Percentiles rank a stretch among this genome's conserved stretches.
These are phyloP conservation scores for Acanthamoeba healyi DNA, from an alignment of 208 protist species.

Conservation along the genomic window DNA sequence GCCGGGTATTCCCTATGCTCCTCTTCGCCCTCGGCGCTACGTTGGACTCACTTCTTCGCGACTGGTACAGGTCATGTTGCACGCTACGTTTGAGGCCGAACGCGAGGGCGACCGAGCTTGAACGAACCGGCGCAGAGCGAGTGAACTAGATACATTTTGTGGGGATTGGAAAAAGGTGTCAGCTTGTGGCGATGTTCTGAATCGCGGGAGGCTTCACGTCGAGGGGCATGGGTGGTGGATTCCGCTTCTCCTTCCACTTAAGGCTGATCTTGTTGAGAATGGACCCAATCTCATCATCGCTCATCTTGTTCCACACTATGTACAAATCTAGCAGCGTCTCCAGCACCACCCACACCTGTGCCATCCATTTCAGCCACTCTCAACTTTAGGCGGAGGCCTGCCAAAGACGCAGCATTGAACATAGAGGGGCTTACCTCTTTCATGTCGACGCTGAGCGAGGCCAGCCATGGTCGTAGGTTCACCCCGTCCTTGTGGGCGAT, in stretches of 20 bases:
- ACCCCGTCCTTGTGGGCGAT: constrained; percentile 11
- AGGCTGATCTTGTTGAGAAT: constrained; percentile 51
- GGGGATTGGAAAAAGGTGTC: background rate
- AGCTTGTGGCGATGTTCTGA: constrained; percentile 23
- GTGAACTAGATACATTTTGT: too few species aligned
- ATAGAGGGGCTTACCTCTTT: background rate
- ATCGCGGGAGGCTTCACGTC: background rate
- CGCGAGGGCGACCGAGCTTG: background rate
- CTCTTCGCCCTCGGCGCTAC: too few species aligned
- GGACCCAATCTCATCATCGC: constrained; percentile 40
- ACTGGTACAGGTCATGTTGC: background rate
- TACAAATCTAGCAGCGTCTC: constrained; percentile 46
- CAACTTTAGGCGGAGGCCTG: too few species aligned
- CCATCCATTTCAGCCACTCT: too few species aligned
- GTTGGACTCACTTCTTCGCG: background rate
- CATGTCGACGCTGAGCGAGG: constrained; percentile 41
- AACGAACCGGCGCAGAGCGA: too few species aligned
- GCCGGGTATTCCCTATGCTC: background rate
- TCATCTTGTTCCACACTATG: constrained; percentile 71
- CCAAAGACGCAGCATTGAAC: background rate
- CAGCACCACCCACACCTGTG: constrained; percentile 35
- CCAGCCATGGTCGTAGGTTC: constrained; percentile 65
- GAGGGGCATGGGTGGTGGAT: constrained; percentile 1
- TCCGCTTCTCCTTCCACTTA: constrained; percentile 62
- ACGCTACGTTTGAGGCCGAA: background rate